Percentiles rank a stretch among this genome's conserved stretches.
Conservation (phyloP, 768 basidiomycete species). For the Wakefieldia striispora region DNA sequence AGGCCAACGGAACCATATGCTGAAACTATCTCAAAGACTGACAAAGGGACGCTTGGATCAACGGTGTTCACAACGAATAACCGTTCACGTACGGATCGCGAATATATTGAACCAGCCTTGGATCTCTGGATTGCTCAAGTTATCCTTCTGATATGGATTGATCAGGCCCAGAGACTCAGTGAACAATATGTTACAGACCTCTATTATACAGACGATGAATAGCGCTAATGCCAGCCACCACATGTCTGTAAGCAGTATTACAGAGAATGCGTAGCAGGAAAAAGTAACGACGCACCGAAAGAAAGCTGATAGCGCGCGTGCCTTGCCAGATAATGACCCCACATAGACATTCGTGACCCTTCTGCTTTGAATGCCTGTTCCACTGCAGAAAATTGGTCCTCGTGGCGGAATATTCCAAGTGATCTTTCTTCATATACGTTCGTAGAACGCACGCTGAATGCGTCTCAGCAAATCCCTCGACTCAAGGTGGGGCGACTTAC, state of each 20-base stretch:
- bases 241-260: constrained; percentile 63
- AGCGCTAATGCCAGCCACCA: constrained; percentile 90
- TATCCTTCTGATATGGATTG: constrained; percentile 45
- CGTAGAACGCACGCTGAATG: constrained; percentile 76
- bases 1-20: constrained; percentile 90
- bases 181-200: constrained; percentile 47
- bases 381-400: constrained; percentile 48
- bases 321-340: constrained; percentile 76
- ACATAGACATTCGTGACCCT: constrained; percentile 57
- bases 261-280: not conserved
- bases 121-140: constrained; percentile 52
- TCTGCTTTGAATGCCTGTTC: constrained; percentile 40
- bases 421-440: constrained; percentile 95
- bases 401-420: constrained; percentile 68
- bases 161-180: not conserved
- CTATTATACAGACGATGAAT: constrained; percentile 90
- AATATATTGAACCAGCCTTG: constrained; percentile 84
- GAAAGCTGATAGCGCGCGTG: constrained; percentile 88
- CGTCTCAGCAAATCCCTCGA: not conserved
- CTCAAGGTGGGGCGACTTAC: constrained; percentile 31
- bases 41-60: not conserved
- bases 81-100: constrained; percentile 53
- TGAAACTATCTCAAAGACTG: constrained; percentile 85
- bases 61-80: not conserved
- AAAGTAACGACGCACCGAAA: constrained; percentile 56